Percentiles rank a stretch among this genome's conserved stretches.
Conservation (phyloP, 129 eudicot species). For the Solidago caesia region DNA sequence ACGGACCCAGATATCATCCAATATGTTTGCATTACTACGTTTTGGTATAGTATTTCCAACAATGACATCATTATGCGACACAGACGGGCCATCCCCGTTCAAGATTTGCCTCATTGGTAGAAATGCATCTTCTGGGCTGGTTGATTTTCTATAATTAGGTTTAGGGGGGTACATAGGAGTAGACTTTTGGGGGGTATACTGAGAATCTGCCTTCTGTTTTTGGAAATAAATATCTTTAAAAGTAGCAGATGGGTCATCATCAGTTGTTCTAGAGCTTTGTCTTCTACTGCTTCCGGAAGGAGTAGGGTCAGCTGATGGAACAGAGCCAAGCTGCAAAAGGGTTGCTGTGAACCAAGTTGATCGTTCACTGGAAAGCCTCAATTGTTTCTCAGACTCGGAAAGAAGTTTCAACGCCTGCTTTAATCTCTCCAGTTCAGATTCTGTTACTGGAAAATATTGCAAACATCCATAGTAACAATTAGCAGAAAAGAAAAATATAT, state of each 20-base stretch:
- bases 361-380: conserved; percentile 84
- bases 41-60: conserved; percentile 26
- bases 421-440: conserved; percentile 68
- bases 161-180: conserved; percentile 39
- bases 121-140: conserved; percentile 40
- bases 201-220: conserved; percentile 49
- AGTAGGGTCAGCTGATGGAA: conserved; percentile 63
- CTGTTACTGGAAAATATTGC: conserved; percentile 53
- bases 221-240: conserved; percentile 49
- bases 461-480: conserved; percentile 1
- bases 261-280: conserved; percentile 74
- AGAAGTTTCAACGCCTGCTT: conserved; percentile 84
- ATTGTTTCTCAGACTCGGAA: conserved; percentile 90
- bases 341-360: conserved; percentile 99
- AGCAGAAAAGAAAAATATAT: conserved; percentile 8
- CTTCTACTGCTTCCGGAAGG: conserved; percentile 75
- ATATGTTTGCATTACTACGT: conserved; percentile 38
- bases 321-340: conserved; percentile 81
- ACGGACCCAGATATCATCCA: conserved; percentile 74
- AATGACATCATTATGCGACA: conserved; percentile 40
- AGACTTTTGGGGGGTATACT: conserved; percentile 43
- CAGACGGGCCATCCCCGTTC: conserved; percentile 33
- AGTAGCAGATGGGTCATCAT: conserved; percentile 64
- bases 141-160: conserved; percentile 35
- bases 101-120: conserved; percentile 40